Evolutionary conservation across 768 basidiomycete genomes (phyloP).

Genomic region (Rhizopogon vesiculosus): DNA sequence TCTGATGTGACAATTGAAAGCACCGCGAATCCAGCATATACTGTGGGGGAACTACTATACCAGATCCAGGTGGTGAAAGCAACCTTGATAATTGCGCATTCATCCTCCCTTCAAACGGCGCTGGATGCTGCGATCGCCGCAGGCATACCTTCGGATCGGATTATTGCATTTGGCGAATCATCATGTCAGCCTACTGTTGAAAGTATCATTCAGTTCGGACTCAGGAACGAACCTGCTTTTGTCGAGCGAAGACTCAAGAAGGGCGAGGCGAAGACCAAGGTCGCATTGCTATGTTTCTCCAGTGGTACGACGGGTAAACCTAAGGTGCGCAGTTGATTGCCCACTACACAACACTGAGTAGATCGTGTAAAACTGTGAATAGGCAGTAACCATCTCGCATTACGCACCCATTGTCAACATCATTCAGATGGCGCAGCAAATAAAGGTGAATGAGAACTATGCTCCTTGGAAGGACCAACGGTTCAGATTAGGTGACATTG

Average conservation of each 20-base stretch:
- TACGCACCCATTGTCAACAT: constrained; percentile 61
- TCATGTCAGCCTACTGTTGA: constrained; percentile 31
- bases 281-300: constrained; percentile 72
- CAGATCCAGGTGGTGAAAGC: constrained; percentile 26
- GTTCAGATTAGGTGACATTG: constrained; percentile 50
- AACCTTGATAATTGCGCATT: constrained; percentile 27
- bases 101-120: constrained; percentile 22
- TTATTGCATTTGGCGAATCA: constrained; percentile 22
- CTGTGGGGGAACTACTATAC: constrained; percentile 25
- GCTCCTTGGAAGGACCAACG: constrained; percentile 34
- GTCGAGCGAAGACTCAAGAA: constrained; percentile 41
- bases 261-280: constrained; percentile 55
- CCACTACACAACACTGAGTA: neutral
- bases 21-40: constrained; percentile 32
- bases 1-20: constrained; percentile 8
- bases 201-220: constrained; percentile 43
- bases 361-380: neutral
- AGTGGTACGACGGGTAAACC: constrained; percentile 69
- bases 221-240: constrained; percentile 32
- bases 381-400: constrained; percentile 69
- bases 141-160: constrained; percentile 23
- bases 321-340: constrained; percentile 10
- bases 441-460: constrained; percentile 36
- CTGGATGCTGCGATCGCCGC: constrained; percentile 23
- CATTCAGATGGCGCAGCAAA: constrained; percentile 51